Evolutionary conservation across 2,329 filamentous ascomycete species (phyloP).

Genomic region (Fusarium sublunatum): DNA sequence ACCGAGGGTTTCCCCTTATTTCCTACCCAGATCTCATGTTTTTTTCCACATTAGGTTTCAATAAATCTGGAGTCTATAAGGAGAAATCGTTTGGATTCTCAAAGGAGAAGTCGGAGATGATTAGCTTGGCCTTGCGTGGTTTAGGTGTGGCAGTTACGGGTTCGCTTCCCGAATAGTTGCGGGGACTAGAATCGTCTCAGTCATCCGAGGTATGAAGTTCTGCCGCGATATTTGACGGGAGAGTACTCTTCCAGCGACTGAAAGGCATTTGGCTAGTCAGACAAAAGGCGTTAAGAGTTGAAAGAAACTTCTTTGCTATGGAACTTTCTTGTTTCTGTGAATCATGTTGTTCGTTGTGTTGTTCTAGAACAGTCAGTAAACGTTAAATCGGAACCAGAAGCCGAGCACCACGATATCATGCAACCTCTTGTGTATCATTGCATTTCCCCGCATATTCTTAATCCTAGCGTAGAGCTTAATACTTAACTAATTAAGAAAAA

Average conservation of each 20-base stretch:
- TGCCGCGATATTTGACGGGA: background rate
- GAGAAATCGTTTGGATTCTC: background rate
- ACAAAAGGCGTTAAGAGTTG: too few relatives aligned
- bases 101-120: background rate
- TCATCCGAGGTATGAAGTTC: background rate
- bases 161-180: conserved; percentile 15
- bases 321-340: background rate
- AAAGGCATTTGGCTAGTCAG: too few relatives aligned
- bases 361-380: background rate
- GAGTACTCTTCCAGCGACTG: too few relatives aligned
- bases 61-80: conserved; percentile 3
- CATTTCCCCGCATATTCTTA: background rate
- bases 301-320: background rate
- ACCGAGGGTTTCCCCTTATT: conserved; percentile 4
- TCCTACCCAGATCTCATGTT: background rate
- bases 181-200: conserved; percentile 9
- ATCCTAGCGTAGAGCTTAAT: background rate
- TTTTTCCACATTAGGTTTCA: background rate
- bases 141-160: conserved; percentile 3
- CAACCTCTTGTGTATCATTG: background rate
- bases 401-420: background rate
- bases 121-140: background rate
- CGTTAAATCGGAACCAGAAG: background rate
- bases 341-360: background rate
- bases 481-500: background rate